Evolutionary conservation across 768 basidiomycete species (phyloP).

Genomic region (Holtermanniella nyarrowii): DNA sequence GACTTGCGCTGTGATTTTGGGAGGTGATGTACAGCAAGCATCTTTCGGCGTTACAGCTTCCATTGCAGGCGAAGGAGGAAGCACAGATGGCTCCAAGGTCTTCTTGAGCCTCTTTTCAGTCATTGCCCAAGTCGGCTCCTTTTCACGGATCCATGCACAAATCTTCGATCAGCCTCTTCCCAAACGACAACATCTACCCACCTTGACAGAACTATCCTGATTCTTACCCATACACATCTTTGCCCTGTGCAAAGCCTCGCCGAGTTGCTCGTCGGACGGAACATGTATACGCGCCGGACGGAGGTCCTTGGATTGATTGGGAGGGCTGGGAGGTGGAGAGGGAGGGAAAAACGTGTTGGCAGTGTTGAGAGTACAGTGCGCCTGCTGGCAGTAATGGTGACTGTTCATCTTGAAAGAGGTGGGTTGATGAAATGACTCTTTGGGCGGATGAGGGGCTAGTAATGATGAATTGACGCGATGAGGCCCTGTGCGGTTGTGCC

Average conservation of each 20-base stretch:
- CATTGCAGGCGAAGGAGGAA: not conserved
- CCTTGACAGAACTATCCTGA: not conserved
- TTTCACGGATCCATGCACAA: not conserved
- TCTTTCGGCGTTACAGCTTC: not conserved
- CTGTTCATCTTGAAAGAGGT: not conserved
- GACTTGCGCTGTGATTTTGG: too few species aligned
- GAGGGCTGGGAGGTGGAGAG: not conserved
- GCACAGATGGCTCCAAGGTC: too few species aligned
- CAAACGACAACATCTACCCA: not conserved
- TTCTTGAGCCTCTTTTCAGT: not conserved
- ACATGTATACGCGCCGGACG: too few species aligned
- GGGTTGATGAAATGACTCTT: too few species aligned
- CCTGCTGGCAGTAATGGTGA: not conserved
- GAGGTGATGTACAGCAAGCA: too few species aligned
- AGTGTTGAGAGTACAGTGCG: not conserved
- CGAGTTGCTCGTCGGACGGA: not conserved
- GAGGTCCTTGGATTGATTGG: not conserved
- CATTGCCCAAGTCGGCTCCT: not conserved
- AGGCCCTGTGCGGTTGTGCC: not conserved
- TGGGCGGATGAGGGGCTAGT: too few species aligned
- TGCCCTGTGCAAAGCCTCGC: not conserved
- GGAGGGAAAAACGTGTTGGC: not conserved
- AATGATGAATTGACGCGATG: not conserved
- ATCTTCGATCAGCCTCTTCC: too few species aligned
- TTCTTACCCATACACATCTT: not conserved